Evolutionary conservation across 2,329 filamentous ascomycete genomes (phyloP).

Genomic region (Sporothrix luriei): DNA sequence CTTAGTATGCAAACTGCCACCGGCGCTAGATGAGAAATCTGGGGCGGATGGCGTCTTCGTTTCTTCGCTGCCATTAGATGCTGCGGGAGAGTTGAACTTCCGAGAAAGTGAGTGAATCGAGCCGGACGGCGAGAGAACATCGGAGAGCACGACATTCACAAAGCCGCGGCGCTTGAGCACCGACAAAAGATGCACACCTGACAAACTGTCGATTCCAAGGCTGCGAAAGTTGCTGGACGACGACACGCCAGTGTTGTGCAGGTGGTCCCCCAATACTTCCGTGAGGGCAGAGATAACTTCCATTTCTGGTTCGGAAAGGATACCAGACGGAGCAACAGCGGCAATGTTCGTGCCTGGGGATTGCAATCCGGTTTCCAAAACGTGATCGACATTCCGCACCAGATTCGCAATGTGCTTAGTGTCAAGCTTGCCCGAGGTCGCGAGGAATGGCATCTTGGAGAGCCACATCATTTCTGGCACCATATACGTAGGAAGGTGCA

Average conservation of each 20-base stretch:
- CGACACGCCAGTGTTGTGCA: background rate
- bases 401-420: constrained; percentile 30
- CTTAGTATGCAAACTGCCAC: no score
- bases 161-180: constrained; percentile 34
- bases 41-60: background rate
- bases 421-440: constrained; percentile 31
- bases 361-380: background rate
- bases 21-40: background rate
- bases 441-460: constrained; percentile 31
- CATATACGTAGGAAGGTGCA: constrained; percentile 31
- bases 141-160: constrained; percentile 27
- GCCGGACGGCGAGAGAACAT: constrained; percentile 24
- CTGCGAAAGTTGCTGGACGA: constrained; percentile 19
- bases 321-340: background rate
- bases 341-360: background rate
- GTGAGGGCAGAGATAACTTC: background rate
- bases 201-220: constrained; percentile 37
- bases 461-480: constrained; percentile 32
- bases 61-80: background rate
- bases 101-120: background rate
- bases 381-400: constrained; percentile 2
- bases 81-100: background rate
- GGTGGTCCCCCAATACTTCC: constrained; percentile 19
- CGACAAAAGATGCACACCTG: constrained; percentile 35
- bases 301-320: background rate